Conservation (phyloP, 805 yeast species). For the Metschnikowia aberdeeniae region DNA sequence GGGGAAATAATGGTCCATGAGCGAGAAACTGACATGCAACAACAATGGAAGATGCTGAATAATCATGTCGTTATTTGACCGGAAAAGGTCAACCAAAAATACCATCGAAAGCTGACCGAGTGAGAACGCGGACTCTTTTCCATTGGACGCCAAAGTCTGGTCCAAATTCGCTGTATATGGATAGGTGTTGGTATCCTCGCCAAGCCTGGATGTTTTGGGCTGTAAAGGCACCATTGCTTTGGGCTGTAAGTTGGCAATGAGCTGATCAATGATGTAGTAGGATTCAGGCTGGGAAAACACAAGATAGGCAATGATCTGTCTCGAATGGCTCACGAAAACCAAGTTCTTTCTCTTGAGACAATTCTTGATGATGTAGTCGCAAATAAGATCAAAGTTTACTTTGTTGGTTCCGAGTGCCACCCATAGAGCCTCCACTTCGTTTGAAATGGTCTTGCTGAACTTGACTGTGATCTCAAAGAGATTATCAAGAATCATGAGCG, state of each 20-base stretch:
- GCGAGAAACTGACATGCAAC: constrained; percentile 72
- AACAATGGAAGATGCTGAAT: constrained; percentile 62
- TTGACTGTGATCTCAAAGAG: constrained; percentile 80
- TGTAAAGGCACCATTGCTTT: constrained; percentile 83
- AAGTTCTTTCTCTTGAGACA: constrained; percentile 70
- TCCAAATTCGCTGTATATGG: constrained; percentile 79
- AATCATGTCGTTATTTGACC: constrained; percentile 61
- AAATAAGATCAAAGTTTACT: constrained; percentile 65
- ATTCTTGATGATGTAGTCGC: constrained; percentile 64
- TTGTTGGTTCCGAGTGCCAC: constrained; percentile 79
- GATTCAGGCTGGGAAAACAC: constrained; percentile 50
- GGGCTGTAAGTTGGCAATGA: constrained; percentile 73
- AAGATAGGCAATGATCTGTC: constrained; percentile 78
- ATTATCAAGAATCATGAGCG: constrained; percentile 71
- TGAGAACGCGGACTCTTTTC: constrained; percentile 75
- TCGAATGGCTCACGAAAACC: constrained; percentile 67
- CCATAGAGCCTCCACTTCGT: constrained; percentile 94
- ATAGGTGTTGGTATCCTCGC: constrained; percentile 26
- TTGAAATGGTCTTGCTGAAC: constrained; percentile 68
- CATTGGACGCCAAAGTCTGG: constrained; percentile 47
- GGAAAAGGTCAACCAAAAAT: constrained; percentile 75
- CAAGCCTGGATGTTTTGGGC: constrained; percentile 19
- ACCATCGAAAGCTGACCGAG: constrained; percentile 83
- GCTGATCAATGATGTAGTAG: constrained; percentile 50
- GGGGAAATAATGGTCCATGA: constrained; percentile 82